These are phyloP conservation scores for Patellifolia procumbens DNA, from an alignment of 179 eudicot genomes.

Conservation along the genomic window DNA sequence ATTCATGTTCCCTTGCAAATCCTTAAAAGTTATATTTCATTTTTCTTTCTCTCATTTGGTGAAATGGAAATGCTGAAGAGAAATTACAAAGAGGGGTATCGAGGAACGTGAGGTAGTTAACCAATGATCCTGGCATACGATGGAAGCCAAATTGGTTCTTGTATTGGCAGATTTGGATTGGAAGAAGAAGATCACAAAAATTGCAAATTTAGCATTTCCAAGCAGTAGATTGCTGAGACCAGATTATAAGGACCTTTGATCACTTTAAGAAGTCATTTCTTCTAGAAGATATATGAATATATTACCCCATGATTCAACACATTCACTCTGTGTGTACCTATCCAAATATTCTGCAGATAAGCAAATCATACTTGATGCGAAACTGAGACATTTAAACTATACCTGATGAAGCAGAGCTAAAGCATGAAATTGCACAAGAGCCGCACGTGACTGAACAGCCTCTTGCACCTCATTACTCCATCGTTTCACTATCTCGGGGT, in stretches of 20 bases:
- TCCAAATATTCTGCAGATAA: constrained; percentile 24
- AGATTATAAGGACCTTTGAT: neutral
- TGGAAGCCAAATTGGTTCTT: neutral
- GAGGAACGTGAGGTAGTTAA: neutral
- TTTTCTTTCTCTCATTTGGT: neutral
- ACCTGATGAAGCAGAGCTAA: constrained; percentile 94
- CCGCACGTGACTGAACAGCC: constrained; percentile 95
- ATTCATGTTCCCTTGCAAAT: neutral
- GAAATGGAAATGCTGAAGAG: neutral
- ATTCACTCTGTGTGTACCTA: neutral
- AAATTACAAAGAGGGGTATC: neutral
- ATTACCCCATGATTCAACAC: neutral
- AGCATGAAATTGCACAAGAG: constrained; percentile 97
- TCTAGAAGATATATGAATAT: neutral
- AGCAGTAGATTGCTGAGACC: neutral
- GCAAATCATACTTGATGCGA: neutral
- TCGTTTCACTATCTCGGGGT: constrained; percentile 93
- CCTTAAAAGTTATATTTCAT: neutral
- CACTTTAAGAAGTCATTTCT: constrained; percentile 8
- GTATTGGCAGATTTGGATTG: neutral
- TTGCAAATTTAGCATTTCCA: neutral
- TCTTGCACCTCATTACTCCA: constrained; percentile 99
- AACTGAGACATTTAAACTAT: neutral
- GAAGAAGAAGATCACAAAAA: neutral
- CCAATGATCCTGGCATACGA: neutral